A percentile compares a stretch with the other conserved stretches of the same genome.
phyloP scores from a whole-genome alignment of 192 early-diverging fungal species.

The Geosiphon pyriformis region DNA sequence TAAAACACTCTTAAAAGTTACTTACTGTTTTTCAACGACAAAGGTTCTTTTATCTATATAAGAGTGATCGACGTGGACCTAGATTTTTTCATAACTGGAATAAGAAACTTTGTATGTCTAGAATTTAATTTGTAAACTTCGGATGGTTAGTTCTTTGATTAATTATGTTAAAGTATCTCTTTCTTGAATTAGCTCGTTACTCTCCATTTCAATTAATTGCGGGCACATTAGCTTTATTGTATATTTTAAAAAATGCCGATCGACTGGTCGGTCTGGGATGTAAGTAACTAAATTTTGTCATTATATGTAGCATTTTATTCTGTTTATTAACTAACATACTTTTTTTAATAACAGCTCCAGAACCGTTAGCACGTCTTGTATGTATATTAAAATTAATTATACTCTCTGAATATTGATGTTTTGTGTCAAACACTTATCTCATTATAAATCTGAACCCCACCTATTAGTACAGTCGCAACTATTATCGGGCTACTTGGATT shows the following conservation, averaged over 20 bases:
- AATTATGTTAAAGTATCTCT: not conserved
- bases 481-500: conserved; percentile 86
- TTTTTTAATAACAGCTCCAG: conserved; percentile 53
- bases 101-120: conserved; percentile 26
- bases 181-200: conserved; percentile 28
- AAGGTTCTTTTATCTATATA: conserved; percentile 8
- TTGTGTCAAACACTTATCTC: not conserved
- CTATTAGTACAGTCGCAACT: conserved; percentile 80
- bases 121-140: too few relatives aligned
- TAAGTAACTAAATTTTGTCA: conserved; percentile 31
- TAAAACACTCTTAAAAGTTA: conserved; percentile 10
- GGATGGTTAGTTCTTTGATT: not conserved
- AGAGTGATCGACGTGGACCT: conserved; percentile 27
- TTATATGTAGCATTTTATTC: not conserved
- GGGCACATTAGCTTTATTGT: conserved; percentile 57
- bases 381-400: not conserved
- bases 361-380: conserved; percentile 73
- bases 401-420: not conserved
- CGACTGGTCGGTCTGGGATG: conserved; percentile 68
- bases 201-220: conserved; percentile 75
- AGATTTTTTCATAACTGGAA: conserved; percentile 28
- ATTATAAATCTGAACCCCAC: conserved; percentile 7
- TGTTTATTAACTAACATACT: not conserved
- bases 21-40: not conserved
- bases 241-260: conserved; percentile 62